Evolutionary conservation across 2,329 filamentous ascomycete genomes (phyloP), one percentile per base, ranked within the genome.

Genomic region (Penicillium aurantiogriseum): DNA sequence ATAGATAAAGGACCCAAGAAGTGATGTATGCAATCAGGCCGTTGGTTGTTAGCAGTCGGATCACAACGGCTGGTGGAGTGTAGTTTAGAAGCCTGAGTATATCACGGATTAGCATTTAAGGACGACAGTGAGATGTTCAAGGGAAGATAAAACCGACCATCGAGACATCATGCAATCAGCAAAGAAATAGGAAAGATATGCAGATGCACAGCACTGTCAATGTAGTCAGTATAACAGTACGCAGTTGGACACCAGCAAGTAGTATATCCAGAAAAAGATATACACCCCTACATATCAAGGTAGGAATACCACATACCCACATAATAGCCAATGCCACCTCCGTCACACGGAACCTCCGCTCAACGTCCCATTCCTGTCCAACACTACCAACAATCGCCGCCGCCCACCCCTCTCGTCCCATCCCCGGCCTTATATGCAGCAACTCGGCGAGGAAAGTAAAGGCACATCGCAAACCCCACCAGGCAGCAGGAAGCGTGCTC

Each of bases 131-230:
- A 49, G 10, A 21, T 7, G n/a, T 53, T 33, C 15, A n/a, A 44
- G 33, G 31, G 35, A 40, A 13, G 39, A 23, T 40, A 33, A 19
- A 43, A 75, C 81, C 44, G 70, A 90, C 88, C 89, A 92, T 76
- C 90, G 81, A 60, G 88, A 91, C 89, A 92, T 92, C 67, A 92
- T 83, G 74, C 89, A 91, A 76, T 92, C 89, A 56, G 88, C 90
- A 71, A 92, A 92, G 78, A 91, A 90, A 74, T 91, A 92, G 50
- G 88, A 89, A 59, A 92, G 82, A 73, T 91, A 91, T 53, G 87
- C 89, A 21, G 88, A 90, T 57, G 88, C 87, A 69, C 84, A 86
- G 77, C 88, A 91, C 89, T 62, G 29, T n/a, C 7, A 23, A 51
- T 11, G 11, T 25, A 40, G 42, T 57, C 25, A 57, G 54, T 47